Conservation (phyloP, 768 basidiomycete species). For the Pholiota microspora region DNA sequence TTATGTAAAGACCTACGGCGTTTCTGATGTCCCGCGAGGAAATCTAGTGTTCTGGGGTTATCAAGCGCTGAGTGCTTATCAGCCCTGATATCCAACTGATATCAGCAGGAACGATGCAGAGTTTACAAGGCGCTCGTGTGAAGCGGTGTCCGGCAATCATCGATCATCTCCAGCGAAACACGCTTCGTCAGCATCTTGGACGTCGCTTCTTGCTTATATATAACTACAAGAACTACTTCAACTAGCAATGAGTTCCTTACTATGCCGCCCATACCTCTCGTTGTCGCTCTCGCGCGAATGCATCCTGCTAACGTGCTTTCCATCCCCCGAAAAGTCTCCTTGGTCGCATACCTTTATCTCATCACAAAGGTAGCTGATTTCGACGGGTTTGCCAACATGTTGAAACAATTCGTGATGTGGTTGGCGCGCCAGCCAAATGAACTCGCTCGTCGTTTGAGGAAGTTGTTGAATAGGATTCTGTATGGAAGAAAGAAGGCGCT, state of each 20-base stretch:
- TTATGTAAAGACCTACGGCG: background rate
- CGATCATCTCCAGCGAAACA: background rate
- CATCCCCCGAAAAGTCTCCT: background rate
- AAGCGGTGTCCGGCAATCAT: background rate
- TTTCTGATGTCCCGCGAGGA: background rate
- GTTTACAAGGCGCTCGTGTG: background rate
- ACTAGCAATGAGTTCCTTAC: background rate
- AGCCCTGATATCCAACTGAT: background rate
- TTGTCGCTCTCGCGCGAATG: background rate
- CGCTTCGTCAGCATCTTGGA: background rate
- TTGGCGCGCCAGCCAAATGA: background rate
- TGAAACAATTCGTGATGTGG: background rate
- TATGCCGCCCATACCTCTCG: background rate
- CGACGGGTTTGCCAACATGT: background rate
- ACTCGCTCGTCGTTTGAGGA: background rate
- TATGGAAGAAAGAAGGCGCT: constrained; percentile 11
- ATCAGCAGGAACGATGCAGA: background rate
- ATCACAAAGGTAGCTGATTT: background rate
- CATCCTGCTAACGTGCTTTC: background rate
- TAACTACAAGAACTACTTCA: background rate
- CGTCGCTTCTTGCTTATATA: background rate
- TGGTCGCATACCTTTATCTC: background rate
- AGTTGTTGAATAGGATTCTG: background rate
- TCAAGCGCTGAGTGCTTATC: background rate
- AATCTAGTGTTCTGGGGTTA: background rate